A percentile compares a stretch with the other conserved stretches of the same genome.
These are phyloP conservation scores for Ambrosiella beaveri DNA, from an alignment of 2,329 filamentous ascomycete genomes.

Conservation along the genomic window DNA sequence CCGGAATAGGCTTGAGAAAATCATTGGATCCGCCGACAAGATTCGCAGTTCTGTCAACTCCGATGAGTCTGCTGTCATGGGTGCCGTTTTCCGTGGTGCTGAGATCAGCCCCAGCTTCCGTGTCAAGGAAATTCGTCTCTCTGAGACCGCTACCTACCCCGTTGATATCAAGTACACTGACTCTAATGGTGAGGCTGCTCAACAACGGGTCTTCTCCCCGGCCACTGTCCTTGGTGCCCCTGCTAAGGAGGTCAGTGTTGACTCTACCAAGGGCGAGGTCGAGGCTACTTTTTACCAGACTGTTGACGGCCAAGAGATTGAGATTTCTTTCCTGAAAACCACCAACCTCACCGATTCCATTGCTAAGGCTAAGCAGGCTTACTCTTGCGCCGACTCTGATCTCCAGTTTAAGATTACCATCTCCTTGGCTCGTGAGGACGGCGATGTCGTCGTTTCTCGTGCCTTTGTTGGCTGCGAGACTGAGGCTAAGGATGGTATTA, in stretches of 20 bases:
- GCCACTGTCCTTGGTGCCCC: slow-evolving; percentile 57
- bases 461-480: slow-evolving; percentile 75
- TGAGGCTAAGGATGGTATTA: slow-evolving; percentile 57
- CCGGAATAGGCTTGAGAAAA: slow-evolving; percentile 67
- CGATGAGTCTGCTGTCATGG: slow-evolving; percentile 90
- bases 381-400: slow-evolving; percentile 58
- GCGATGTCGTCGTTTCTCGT: slow-evolving; percentile 60
- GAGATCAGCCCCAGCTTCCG: slow-evolving; percentile 87
- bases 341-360: slow-evolving; percentile 76
- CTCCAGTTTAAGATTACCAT: slow-evolving; percentile 67
- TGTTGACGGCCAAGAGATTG: slow-evolving; percentile 38
- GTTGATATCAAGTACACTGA: slow-evolving; percentile 58
- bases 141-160: slow-evolving; percentile 59
- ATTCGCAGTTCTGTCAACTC: slow-evolving; percentile 89
- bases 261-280: slow-evolving; percentile 63
- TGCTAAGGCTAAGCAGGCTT: slow-evolving; percentile 58
- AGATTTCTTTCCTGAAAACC: slow-evolving; percentile 51
- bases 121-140: slow-evolving; percentile 84
- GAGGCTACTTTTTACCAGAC: slow-evolving; percentile 64
- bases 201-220: slow-evolving; percentile 70
- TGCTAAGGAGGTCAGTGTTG: slow-evolving; percentile 70
- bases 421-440: slow-evolving; percentile 53
- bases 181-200: slow-evolving; percentile 50
- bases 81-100: slow-evolving; percentile 85
- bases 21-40: slow-evolving; percentile 57